phyloP scores from a whole-genome alignment of 2,329 filamentous ascomycete species.

The Ampelomyces quisqualis region DNA sequence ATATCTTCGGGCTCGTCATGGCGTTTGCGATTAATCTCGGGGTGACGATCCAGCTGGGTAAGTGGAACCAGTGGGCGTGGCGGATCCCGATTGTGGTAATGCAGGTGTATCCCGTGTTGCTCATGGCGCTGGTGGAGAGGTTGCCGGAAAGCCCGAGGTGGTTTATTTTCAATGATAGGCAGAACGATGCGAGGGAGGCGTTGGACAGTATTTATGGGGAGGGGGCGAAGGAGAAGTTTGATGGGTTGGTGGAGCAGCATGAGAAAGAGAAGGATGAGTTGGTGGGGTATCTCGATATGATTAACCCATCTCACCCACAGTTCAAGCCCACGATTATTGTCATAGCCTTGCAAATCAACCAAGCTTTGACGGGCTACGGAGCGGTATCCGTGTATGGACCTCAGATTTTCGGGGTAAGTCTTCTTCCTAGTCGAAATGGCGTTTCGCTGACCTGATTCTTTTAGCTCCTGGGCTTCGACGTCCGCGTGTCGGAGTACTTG shows the following conservation, averaged over 20 bases:
- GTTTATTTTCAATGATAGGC: slow-evolving; percentile 54
- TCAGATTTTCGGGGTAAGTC: slow-evolving; percentile 58
- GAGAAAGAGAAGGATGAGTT: slow-evolving; percentile 52
- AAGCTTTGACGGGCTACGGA: slow-evolving; percentile 60
- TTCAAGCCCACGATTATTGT: slow-evolving; percentile 63
- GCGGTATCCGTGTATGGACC: slow-evolving; percentile 64
- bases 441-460: slow-evolving; percentile 52
- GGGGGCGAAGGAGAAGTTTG: slow-evolving; percentile 51
- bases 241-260: slow-evolving; percentile 54
- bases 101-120: slow-evolving; percentile 59
- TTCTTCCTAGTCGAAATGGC: background rate
- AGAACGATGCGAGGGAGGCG: slow-evolving; percentile 54
- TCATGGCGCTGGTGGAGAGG: slow-evolving; percentile 55
- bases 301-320: slow-evolving; percentile 55
- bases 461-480: slow-evolving; percentile 58
- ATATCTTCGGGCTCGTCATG: slow-evolving; percentile 63
- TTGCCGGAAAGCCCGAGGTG: slow-evolving; percentile 62
- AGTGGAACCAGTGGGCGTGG: slow-evolving; percentile 62
- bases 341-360: slow-evolving; percentile 64
- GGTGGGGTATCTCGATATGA: slow-evolving; percentile 59
- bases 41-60: slow-evolving; percentile 56
- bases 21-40: slow-evolving; percentile 61
- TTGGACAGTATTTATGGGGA: slow-evolving; percentile 55
- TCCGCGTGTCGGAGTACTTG: slow-evolving; percentile 55
- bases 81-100: slow-evolving; percentile 61